Base-by-base conservation (phyloP, 495 filamentous ascomycete genomes). In the Xylaria venustula region DNA sequence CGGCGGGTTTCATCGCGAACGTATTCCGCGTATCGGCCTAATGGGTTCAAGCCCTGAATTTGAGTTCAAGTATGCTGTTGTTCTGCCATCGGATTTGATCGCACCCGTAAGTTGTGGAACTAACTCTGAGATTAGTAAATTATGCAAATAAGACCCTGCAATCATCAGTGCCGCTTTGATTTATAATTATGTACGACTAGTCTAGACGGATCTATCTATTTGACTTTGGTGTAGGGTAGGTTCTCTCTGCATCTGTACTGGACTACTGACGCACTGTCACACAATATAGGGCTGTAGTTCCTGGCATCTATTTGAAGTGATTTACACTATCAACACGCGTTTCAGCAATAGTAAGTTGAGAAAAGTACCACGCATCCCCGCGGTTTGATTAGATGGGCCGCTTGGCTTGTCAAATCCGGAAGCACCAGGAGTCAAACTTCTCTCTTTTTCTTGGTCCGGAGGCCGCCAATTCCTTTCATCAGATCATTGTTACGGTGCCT, bases 261-360 rank as follows among this genome's bases (percentile, higher is more conserved):
- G 12, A 15, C 51, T 54, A 36, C 22, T 42, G 50, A 41, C 5
- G 36, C 50, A 41, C 25, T 36, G 36, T 54, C 36, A 26, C 52
- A 30, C 40, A 55, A 55, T 30, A 57, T 48, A 57, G 42, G 54
- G 54, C 54, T 57, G 41, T 57, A 40, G 28, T 22, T 45, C 32
- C 17, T 15, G 7, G 30, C 12, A 23, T 17, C 12, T 30, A 34
- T 15, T 30, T n/a, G 23, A 8, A 46, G 19, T 56, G 34, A 40
- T 40, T 25, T 19, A 44, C 30, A 30, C 20, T 11, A 44, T 37
- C 37, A 15, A 12, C 15, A 8, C 37, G 7, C 19, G 32, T 23
- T 17, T 40, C 34, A 53, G 32, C 11, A 37, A 53, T 54, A 41
- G 20, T 45, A 26, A 44, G 28, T 15, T 32, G 37, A 55, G 52